phyloP scores from a whole-genome alignment of 2,329 filamentous ascomycete species.

The Colletotrichum sansevieriae region DNA sequence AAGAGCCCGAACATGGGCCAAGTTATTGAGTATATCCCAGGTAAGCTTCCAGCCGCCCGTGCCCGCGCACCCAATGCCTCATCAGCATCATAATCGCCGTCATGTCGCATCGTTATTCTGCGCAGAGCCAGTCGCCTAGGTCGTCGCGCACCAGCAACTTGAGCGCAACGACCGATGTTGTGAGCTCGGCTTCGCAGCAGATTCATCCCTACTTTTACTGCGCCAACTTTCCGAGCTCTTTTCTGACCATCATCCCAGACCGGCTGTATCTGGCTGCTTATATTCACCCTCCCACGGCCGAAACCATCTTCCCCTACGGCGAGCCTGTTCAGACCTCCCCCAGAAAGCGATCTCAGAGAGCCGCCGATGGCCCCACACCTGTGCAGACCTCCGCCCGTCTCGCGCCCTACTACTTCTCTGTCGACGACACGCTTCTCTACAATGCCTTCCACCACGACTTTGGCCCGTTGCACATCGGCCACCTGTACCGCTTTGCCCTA shows the following conservation, averaged over 20 bases:
- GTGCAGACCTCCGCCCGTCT: slow-evolving; percentile 55
- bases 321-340: slow-evolving; percentile 58
- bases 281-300: slow-evolving; percentile 81
- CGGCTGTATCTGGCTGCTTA: slow-evolving; percentile 96
- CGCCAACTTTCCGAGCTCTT: slow-evolving; percentile 44
- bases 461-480: slow-evolving; percentile 95
- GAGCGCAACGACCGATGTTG: slow-evolving; percentile 10
- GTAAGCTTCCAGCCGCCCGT: slow-evolving; percentile 63
- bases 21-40: slow-evolving; percentile 96
- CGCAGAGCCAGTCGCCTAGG: slow-evolving; percentile 24
- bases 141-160: slow-evolving; percentile 16
- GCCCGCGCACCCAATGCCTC: slow-evolving; percentile 7
- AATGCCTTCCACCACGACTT: slow-evolving; percentile 99
- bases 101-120: slow-evolving; percentile 52
- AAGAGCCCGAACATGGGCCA: slow-evolving; percentile 78
- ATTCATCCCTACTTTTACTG: slow-evolving; percentile 42
- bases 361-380: slow-evolving; percentile 63
- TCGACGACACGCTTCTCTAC: slow-evolving; percentile 93
- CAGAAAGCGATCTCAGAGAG: slow-evolving; percentile 64
- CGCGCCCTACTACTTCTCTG: slow-evolving; percentile 92
- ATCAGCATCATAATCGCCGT: slow-evolving; percentile 11
- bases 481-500: slow-evolving; percentile 95
- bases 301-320: slow-evolving; percentile 89
- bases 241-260: slow-evolving; percentile 71
- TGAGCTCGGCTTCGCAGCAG: slow-evolving; percentile 6